Evolutionary conservation across 768 basidiomycete species (phyloP), one percentile per base, ranked within the genome.

Genomic region (Lepiota brunneoincarnata): DNA sequence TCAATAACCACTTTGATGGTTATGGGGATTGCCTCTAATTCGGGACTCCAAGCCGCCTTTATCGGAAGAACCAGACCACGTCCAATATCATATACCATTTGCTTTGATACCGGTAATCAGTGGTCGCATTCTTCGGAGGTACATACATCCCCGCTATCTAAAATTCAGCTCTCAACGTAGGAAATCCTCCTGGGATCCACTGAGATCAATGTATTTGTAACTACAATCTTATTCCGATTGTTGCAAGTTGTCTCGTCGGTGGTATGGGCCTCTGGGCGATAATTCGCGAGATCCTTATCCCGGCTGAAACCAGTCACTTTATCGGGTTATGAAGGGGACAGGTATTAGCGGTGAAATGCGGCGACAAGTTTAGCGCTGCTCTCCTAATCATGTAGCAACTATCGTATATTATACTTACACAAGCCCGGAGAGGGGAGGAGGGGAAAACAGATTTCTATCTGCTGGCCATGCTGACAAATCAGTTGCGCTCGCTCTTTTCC

Each of bases 161-260:
- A 51, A 21, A n/a, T 18, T 20, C 28, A n/a, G 2, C 17, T 42
- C 9, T 10, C 18, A 14, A 51, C 23, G n/a, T 31, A 2, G 31
- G 50, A 1, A n/a, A 51, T 51, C 20, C 50, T 51, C 12, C 39
- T 51, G 2, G 50, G 42, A 9, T 51, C 50, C 9, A 40, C 50
- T 12, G 28, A 21, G 5, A 34, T 51, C 3, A 42, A 51, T n/a
- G n/a, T n/a, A n/a, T n/a, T n/a, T n/a, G n/a, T n/a, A n/a, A n/a
- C n/a, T n/a, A n/a, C 35, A 31, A 42, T 12, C 50, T 40, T 1
- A 3, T 45, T 9, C 14, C 44, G 5, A 14, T 45, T 31, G n/a
- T 45, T 28, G 44, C 17, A 12, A 10, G 24, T 5, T 45, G 2
- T 15, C 21, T 45, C 12, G 15, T 6, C 2, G 20, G 14, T 3